phyloP scores from a whole-genome alignment of 192 early-diverging fungal species.

The Coemansia furcata region DNA sequence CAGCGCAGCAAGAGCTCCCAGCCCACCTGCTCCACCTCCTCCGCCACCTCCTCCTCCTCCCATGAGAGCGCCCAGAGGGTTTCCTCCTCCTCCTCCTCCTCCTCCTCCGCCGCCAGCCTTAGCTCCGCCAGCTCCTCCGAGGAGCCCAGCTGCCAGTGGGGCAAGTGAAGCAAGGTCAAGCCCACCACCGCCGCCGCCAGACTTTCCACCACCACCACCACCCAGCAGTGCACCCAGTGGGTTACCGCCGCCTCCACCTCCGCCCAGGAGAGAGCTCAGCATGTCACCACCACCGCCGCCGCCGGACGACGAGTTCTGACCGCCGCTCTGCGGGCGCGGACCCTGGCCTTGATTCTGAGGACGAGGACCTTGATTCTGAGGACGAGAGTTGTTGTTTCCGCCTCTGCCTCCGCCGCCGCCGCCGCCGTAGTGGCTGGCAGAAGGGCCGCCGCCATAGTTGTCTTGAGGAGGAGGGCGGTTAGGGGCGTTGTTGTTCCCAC shows the following conservation, averaged over 20 bases:
- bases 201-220: not conserved
- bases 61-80: conserved; percentile 1
- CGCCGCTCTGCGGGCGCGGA: conserved; percentile 4
- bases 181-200: conserved; percentile 7
- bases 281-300: not conserved
- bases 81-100: not conserved
- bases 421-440: not conserved
- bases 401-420: not conserved
- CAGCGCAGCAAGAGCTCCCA: conserved; percentile 43
- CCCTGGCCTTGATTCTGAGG: conserved; percentile 1
- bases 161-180: conserved; percentile 42
- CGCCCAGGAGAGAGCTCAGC: not conserved
- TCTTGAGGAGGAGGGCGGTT: not conserved
- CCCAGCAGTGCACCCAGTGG: conserved; percentile 11
- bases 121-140: conserved; percentile 32
- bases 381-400: not conserved
- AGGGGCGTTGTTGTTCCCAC: not conserved
- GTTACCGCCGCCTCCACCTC: conserved; percentile 18
- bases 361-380: conserved; percentile 5
- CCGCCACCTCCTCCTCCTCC: conserved; percentile 6
- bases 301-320: not conserved
- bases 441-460: not conserved
- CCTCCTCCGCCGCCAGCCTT: not conserved
- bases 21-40: conserved; percentile 26
- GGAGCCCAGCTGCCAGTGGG: conserved; percentile 27